A percentile compares a stretch with the other conserved stretches of the same genome.
Evolutionary conservation across 1,284 basidiomycete species (phyloP).

Genomic region (Trichosporon ovoides): DNA sequence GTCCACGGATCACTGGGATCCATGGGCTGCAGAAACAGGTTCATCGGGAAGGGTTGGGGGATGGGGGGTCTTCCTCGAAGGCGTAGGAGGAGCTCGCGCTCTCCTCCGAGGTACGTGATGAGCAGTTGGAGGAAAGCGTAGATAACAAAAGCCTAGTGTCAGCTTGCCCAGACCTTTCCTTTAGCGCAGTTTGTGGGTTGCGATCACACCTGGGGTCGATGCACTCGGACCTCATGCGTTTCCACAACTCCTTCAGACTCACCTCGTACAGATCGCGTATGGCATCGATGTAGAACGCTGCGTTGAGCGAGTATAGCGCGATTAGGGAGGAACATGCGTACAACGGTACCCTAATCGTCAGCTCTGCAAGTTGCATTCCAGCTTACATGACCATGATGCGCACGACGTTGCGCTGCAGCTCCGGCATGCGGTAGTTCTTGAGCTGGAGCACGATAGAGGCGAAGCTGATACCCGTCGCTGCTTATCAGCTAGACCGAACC

Average conservation of each 20-base stretch:
- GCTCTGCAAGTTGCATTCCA: neutral
- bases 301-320: constrained; percentile 87
- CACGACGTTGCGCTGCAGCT: constrained; percentile 77
- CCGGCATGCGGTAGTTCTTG: constrained; percentile 80
- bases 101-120: constrained; percentile 83
- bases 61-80: constrained; percentile 85
- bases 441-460: constrained; percentile 83
- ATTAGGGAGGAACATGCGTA: constrained; percentile 89
- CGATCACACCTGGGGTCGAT: neutral
- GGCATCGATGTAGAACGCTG: constrained; percentile 93
- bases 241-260: constrained; percentile 25
- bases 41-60: constrained; percentile 77
- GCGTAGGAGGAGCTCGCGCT: constrained; percentile 83
- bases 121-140: constrained; percentile 85
- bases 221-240: neutral
- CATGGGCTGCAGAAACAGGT: constrained; percentile 62
- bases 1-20: constrained; percentile 91
- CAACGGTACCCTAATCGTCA: constrained; percentile 62
- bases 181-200: neutral
- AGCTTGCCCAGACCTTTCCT: neutral
- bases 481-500: neutral
- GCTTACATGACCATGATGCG: constrained; percentile 85
- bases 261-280: constrained; percentile 96
- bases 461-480: constrained; percentile 70
- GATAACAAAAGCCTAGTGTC: constrained; percentile 80